Conservation (phyloP, 2,329 filamentous ascomycete species). For the Chaetomium sp. region DNA sequence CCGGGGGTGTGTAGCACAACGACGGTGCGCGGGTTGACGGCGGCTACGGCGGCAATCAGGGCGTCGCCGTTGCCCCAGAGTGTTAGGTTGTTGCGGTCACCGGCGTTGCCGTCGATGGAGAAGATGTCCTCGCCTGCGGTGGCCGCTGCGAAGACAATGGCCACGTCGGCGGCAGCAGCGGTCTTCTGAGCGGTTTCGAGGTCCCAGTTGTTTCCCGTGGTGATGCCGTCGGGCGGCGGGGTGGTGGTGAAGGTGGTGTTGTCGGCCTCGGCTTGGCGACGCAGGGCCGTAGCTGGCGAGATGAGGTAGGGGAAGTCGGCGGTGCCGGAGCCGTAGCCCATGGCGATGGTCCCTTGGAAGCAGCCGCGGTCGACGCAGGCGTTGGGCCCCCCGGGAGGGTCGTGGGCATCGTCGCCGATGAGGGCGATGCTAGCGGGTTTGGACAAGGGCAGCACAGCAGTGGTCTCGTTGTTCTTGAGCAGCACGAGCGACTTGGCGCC, state of each 20-base stretch:
- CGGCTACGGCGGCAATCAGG: constrained; percentile 64
- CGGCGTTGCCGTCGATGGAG: constrained; percentile 54
- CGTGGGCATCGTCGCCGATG: constrained; percentile 66
- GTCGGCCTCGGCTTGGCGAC: constrained; percentile 52
- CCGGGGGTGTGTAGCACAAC: constrained; percentile 50
- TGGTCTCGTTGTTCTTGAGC: constrained; percentile 57
- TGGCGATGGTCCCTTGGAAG: constrained; percentile 74
- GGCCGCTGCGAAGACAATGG: constrained; percentile 76
- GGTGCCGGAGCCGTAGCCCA: constrained; percentile 82
- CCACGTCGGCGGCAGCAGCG: constrained; percentile 59
- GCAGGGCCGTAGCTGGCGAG: constrained; percentile 54
- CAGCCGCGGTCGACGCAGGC: constrained; percentile 70
- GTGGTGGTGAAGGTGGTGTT: constrained; percentile 46
- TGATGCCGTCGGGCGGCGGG: constrained; percentile 19
- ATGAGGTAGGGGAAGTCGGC: constrained; percentile 78
- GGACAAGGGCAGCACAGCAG: constrained; percentile 37
- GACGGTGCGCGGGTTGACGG: constrained; percentile 47
- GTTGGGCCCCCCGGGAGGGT: constrained; percentile 62
- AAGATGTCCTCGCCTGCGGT: constrained; percentile 74
- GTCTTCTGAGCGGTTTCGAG: constrained; percentile 44
- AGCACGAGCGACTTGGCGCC: constrained; percentile 52
- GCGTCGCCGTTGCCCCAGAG: constrained; percentile 70
- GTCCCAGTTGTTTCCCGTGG: constrained; percentile 30
- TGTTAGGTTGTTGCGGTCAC: constrained; percentile 69
- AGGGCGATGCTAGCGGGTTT: constrained; percentile 51